A percentile compares a stretch with the other conserved stretches of the same genome.
phyloP scores from a whole-genome alignment of 169 alveolate genomes.

The Plasmodium chabaudi region DNA sequence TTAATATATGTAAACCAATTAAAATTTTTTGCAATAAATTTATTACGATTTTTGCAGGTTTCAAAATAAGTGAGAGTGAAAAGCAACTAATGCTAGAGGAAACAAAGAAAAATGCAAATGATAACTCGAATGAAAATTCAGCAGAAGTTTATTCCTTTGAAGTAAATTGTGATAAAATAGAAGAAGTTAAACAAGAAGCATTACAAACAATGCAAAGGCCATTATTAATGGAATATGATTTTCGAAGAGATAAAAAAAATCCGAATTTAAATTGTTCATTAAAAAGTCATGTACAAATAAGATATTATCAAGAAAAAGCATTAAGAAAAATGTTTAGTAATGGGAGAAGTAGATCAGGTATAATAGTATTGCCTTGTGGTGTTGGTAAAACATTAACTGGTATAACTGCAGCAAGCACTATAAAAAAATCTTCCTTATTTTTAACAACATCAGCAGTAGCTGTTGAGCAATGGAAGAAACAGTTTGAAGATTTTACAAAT shows the following conservation, averaged over 20 bases:
- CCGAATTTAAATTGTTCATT: slow-evolving; percentile 92
- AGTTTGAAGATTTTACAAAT: slow-evolving; percentile 92
- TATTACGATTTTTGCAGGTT: slow-evolving; percentile 19
- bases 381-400: slow-evolving; percentile 99
- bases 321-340: slow-evolving; percentile 97
- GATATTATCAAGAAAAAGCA: slow-evolving; percentile 95
- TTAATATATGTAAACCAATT: not conserved
- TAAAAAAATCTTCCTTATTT: slow-evolving; percentile 95
- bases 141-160: slow-evolving; percentile 90
- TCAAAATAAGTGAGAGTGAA: slow-evolving; percentile 73
- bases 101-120: slow-evolving; percentile 30
- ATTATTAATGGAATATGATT: slow-evolving; percentile 97
- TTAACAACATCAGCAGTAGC: slow-evolving; percentile 93
- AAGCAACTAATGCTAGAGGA: slow-evolving; percentile 51
- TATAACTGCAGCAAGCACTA: slow-evolving; percentile 97
- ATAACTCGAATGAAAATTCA: slow-evolving; percentile 28
- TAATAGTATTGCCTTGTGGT: slow-evolving; percentile 99
- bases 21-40: not conserved
- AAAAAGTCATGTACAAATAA: slow-evolving; percentile 93
- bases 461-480: slow-evolving; percentile 94
- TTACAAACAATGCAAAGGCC: slow-evolving; percentile 93
- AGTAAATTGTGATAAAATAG: slow-evolving; percentile 90
- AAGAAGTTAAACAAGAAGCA: slow-evolving; percentile 92
- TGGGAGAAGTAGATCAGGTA: slow-evolving; percentile 99
- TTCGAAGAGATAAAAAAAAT: slow-evolving; percentile 91